Evolutionary conservation across 2,329 filamentous ascomycete species (phyloP), one percentile per base, ranked within the genome.

Genomic region (Basipetospora chlamydospora): DNA sequence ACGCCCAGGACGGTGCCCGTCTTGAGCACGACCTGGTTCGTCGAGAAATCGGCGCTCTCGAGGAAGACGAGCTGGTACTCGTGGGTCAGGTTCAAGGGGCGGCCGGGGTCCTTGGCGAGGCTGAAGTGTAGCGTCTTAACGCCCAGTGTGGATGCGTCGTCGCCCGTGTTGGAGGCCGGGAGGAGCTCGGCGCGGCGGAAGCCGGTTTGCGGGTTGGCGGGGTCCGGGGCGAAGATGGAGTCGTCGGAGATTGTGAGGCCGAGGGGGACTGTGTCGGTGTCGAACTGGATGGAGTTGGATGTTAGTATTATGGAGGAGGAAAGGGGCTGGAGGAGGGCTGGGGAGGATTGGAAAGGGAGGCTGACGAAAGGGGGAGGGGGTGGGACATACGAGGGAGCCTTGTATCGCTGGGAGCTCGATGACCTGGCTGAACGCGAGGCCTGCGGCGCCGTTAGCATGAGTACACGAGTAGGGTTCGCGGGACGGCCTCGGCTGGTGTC

Each of bases 51-150:
- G 35, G 46, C 51, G 44, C 53, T 58, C 49, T 68, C 64, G 20
- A 66, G 58, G 50, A 64, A 70, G 26, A 63, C 57, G 30, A 73
- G 61, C 48, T 73, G 58, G 53, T 77, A 77, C 54, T 77, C 70
- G 49, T 77, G 73, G 6, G 64, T 66, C 37, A 67, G 53, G 56
- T 78, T 77, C 36, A 77, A 52, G 10, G 64, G 63, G 9, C 67
- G 57, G 5, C 13, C 22, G 3, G 51, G 41, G 43, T 77, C 70
- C 47, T 69, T 66, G 50, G 61, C 60, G 22, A 78, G 47, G 44
- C 65, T 70, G 52, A 71, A 77, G 53, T 78, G 73, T 35, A 77
- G 60, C 2, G 71, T 75, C 55, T 74, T 75, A 40, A 74, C 53
- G 20, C 70, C 71, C 18, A 51, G 49, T 26, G 63, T 68, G 16